Evolutionary conservation across 352 stramenopile genomes (phyloP), one percentile per base, ranked within the genome.

Genomic region (Phytophthora citricola): DNA sequence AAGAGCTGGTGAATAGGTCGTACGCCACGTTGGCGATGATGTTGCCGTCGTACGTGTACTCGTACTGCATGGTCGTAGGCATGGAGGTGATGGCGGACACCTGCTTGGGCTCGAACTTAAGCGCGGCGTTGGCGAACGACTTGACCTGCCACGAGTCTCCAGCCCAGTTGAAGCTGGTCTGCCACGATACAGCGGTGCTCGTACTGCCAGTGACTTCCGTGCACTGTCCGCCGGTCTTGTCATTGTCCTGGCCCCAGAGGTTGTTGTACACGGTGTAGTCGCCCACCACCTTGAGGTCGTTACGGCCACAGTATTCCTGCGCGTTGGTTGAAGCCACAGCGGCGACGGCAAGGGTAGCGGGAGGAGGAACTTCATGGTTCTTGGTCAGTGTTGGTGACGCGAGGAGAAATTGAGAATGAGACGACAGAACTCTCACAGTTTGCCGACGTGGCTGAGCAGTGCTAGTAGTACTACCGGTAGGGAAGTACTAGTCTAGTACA

Each of bases 241-340:
- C 69, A 3, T 71, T 63, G 26, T 67, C 52, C 32, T 66, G 20
- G 29, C 51, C 66, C 76, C 76, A 84, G 5, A 84, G 58, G 50
- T 84, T 72, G 73, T 84, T 84, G 66, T 84, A 84, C 9, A 84
- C 52, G 6, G 73, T 84, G 69, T 75, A 84, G 58, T 72, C 63
- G 34, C 65, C 71, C 1, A 73, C 54, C 6, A 71, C 67, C 41
- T 63, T 61, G 1, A 47, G 29, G 39, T 73, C 72, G 56, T 77
- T 63, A 15, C 76, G 71, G 20, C 69, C 72, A 41, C 65, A 73
- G 58, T 49, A 73, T n/a, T 65, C n/a, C 34, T 69, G 65, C 15
- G 59, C 65, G 10, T 38, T 58, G 15, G 24, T 14, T 36, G 63
- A 55, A 55, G 58, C 50, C 29, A 61, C 32, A 40, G 46, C 57